A percentile compares a stretch with the other conserved stretches of the same genome.
These are phyloP conservation scores for Fonsecaea nubica DNA, from an alignment of 2,329 filamentous ascomycete species.

Conservation along the genomic window DNA sequence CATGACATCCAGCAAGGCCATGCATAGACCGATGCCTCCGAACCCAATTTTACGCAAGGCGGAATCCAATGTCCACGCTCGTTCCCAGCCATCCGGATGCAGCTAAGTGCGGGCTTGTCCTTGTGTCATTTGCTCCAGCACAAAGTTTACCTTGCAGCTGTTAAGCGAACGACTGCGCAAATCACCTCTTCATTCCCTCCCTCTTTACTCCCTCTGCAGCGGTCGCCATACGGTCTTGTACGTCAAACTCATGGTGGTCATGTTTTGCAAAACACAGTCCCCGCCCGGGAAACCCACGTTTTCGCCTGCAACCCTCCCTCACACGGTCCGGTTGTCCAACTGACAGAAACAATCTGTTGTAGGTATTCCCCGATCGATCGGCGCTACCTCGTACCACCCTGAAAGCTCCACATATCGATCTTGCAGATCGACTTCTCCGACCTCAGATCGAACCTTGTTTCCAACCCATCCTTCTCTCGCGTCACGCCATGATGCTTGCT, in stretches of 20 bases:
- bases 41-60: not conserved
- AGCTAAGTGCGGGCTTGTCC: not conserved
- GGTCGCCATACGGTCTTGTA: not conserved
- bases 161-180: not conserved
- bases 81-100: not conserved
- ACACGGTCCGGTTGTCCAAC: not conserved
- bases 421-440: slow-evolving; percentile 9
- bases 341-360: not conserved
- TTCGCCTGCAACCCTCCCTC: not conserved
- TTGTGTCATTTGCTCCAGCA: not conserved
- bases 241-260: not conserved
- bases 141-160: slow-evolving; percentile 5
- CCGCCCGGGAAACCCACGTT: not conserved
- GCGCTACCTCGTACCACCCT: slow-evolving; percentile 3
- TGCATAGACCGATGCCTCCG: not conserved
- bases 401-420: slow-evolving; percentile 23
- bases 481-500: slow-evolving; percentile 7
- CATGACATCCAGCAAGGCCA: not conserved
- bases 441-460: slow-evolving; percentile 22
- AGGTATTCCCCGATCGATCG: slow-evolving; percentile 1
- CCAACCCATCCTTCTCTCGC: slow-evolving; percentile 2
- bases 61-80: not conserved
- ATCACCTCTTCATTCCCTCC: not conserved
- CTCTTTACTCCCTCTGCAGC: slow-evolving; percentile 12
- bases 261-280: not conserved